Conservation (phyloP, 805 yeast genomes). For the Pichia scutulata region DNA sequence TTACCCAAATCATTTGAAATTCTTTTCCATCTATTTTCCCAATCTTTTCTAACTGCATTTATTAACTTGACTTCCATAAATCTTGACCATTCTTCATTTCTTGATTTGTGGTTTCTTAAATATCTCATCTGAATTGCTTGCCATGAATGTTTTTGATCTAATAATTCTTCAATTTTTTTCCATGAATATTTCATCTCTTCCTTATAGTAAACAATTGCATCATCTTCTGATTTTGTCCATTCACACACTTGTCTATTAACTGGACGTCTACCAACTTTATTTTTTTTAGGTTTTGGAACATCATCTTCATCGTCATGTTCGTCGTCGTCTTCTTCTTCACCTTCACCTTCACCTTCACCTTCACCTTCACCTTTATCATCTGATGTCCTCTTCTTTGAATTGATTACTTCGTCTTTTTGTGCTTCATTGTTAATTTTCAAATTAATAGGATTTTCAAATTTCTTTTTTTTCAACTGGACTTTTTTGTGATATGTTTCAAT, state of each 20-base stretch:
- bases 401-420: conserved; percentile 2
- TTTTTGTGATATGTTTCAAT: conserved; percentile 25
- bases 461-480: conserved; percentile 17
- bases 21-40: conserved; percentile 35
- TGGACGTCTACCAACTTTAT: neutral
- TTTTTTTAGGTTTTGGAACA: neutral
- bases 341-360: neutral
- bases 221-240: conserved; percentile 33
- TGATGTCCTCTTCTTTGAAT: neutral
- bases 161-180: conserved; percentile 30
- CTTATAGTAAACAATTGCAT: conserved; percentile 29
- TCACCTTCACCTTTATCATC: neutral
- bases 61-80: conserved; percentile 28
- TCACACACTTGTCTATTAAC: neutral
- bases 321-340: conserved; percentile 3
- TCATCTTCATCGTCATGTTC: neutral
- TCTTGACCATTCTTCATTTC: conserved; percentile 30
- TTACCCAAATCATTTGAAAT: conserved; percentile 27
- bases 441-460: conserved; percentile 4
- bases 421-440: neutral
- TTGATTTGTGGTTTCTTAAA: conserved; percentile 31
- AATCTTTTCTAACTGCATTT: conserved; percentile 29
- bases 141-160: conserved; percentile 32
- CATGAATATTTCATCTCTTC: conserved; percentile 32
- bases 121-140: conserved; percentile 43